Percentiles rank a stretch among this genome's conserved stretches.
Conservation (phyloP, 192 early-diverging fungal species). For the Coemansia erecta region DNA sequence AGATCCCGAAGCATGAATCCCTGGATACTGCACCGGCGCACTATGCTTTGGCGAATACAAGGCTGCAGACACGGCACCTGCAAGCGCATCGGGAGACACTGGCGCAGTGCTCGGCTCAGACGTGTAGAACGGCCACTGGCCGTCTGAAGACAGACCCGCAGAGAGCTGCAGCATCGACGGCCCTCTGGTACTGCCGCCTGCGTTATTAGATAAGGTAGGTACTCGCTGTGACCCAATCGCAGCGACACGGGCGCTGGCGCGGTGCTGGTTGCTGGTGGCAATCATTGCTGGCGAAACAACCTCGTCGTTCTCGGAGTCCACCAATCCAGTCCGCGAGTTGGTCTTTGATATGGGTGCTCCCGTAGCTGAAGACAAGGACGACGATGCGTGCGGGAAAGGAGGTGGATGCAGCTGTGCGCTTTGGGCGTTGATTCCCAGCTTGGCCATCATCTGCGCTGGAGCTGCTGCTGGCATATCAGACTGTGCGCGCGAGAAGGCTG, state of each 20-base stretch:
- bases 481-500: conserved; percentile 7
- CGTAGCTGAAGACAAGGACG: not conserved
- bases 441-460: conserved; percentile 1
- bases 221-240: conserved; percentile 33
- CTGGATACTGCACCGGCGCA: not conserved
- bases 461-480: conserved; percentile 2
- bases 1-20: not conserved
- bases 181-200: not conserved
- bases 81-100: conserved; percentile 8
- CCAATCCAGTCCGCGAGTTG: too few species aligned
- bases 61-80: not conserved
- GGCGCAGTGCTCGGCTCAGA: conserved; percentile 16
- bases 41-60: conserved; percentile 8
- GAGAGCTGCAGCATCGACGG: not conserved
- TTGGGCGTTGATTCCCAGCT: not conserved
- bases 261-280: conserved; percentile 3
- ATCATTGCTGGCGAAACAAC: conserved; percentile 18
- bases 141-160: not conserved
- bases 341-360: not conserved
- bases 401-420: not conserved
- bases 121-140: conserved; percentile 2
- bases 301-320: conserved; percentile 33
- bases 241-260: conserved; percentile 2
- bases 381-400: not conserved
- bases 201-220: not conserved